Conservation (phyloP, 352 stramenopile species). For the Phytophthora ohioensis region DNA sequence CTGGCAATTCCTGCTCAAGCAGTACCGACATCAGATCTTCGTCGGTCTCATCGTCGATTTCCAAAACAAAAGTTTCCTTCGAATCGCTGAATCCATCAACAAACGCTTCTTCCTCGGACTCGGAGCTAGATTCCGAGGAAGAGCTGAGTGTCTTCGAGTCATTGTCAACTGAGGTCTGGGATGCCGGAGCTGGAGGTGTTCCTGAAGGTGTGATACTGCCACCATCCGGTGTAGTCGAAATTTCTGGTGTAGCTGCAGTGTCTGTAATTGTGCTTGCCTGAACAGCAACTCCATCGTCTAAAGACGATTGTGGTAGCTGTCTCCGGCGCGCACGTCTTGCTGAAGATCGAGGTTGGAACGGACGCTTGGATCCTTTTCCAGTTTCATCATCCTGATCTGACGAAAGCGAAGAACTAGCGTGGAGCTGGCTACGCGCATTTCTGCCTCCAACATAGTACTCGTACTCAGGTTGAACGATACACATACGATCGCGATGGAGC, state of each 20-base stretch:
- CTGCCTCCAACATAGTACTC: slow-evolving; percentile 53
- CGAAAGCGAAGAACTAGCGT: slow-evolving; percentile 29
- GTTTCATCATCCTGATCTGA: slow-evolving; percentile 56
- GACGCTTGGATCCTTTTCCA: slow-evolving; percentile 49
- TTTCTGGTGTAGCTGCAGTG: slow-evolving; percentile 29
- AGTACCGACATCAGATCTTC: slow-evolving; percentile 93
- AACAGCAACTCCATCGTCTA: slow-evolving; percentile 26
- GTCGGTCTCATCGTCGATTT: slow-evolving; percentile 94
- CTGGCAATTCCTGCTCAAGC: slow-evolving; percentile 86
- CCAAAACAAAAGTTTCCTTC: slow-evolving; percentile 89
- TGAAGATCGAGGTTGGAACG: slow-evolving; percentile 41
- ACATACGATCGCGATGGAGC: slow-evolving; percentile 73
- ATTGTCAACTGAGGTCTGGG: slow-evolving; percentile 45
- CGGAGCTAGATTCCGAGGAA: slow-evolving; percentile 80
- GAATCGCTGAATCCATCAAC: slow-evolving; percentile 82
- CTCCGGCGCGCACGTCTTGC: slow-evolving; percentile 51
- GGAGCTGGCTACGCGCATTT: slow-evolving; percentile 39
- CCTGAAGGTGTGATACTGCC: slow-evolving; percentile 4
- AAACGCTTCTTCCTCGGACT: slow-evolving; percentile 87
- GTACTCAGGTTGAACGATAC: slow-evolving; percentile 69
- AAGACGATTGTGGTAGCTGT: slow-evolving; percentile 32
- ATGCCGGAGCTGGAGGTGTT: slow-evolving; percentile 24
- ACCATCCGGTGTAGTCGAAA: slow-evolving; percentile 1
- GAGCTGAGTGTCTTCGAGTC: slow-evolving; percentile 72
- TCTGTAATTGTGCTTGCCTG: slow-evolving; percentile 23